Percentiles rank a stretch among this genome's conserved stretches.
Evolutionary conservation across 306 rosid genomes (phyloP).

Genomic region (Medicago lupulina): DNA sequence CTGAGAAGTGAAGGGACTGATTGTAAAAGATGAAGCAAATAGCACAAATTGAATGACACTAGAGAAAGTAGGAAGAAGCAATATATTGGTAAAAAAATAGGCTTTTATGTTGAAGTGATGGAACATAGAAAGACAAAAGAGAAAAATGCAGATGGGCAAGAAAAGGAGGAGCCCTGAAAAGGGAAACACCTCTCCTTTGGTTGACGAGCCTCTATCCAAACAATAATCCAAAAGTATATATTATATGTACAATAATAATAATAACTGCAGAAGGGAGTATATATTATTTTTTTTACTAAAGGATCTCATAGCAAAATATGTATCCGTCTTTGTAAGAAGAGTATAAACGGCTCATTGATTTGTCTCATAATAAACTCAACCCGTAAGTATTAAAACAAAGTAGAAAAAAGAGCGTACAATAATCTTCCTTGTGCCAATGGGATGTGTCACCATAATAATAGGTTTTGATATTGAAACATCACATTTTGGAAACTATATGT

Average conservation of each 20-base stretch:
- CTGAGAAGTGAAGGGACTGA: constrained; percentile 32
- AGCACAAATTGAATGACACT: constrained; percentile 42
- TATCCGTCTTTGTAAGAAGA: no score
- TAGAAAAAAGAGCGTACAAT: no score
- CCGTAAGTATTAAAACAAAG: no score
- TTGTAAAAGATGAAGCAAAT: constrained; percentile 32
- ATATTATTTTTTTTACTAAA: no score
- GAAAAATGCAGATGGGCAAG: constrained; percentile 58
- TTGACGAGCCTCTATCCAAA: constrained; percentile 52
- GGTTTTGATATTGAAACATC: no score
- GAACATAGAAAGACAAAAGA: constrained; percentile 78
- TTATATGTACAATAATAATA: background rate
- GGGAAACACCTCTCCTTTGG: constrained; percentile 57
- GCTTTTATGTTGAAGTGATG: constrained; percentile 58
- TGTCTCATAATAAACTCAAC: no score
- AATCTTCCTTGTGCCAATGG: no score
- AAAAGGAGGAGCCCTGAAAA: constrained; percentile 55
- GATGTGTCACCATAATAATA: no score
- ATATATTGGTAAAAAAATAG: constrained; percentile 24
- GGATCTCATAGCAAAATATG: no score
- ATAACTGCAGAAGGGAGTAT: no score
- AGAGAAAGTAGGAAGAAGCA: constrained; percentile 22
- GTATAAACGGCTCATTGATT: no score
- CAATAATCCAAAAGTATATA: constrained; percentile 43
- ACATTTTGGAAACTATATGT: no score